Evolutionary conservation across 768 basidiomycete genomes (phyloP), one percentile per base, ranked within the genome.

Genomic region (Fibroporia radiculosa): DNA sequence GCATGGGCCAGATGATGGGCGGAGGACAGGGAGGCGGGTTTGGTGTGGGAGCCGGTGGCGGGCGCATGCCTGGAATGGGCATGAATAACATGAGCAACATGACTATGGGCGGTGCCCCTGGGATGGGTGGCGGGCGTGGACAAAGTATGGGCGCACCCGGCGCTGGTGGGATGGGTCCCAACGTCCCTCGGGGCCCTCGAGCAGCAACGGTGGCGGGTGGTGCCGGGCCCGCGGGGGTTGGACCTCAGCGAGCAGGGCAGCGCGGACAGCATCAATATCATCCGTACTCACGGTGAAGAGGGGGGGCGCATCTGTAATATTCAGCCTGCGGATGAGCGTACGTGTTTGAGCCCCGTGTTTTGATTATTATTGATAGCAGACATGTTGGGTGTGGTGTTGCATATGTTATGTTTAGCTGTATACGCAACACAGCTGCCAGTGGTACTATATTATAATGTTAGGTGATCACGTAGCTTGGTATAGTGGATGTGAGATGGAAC

Each of bases 181-280:
- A 48, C 1, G 48, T 51, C 37, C 54, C 58, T 36, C 59, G 59
- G 40, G 54, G 59, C 20, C 83, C 84, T 3, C 69, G 82, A 16
- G 82, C 80, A 2, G 82, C 82, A 39, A 65, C 77, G 58, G 81
- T 75, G 42, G 80, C 69, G 4, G 69, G 71, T n/a, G 64, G 66
- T 12, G 71, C 73, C 76, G 74, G 71, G 5, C 57, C 61, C n/a
- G 51, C 74, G 2, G 74, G 78, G 40, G 80, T 82, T 42, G 86
- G 86, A 0, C 86, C 85, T 3, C 84, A 86, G 62, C 72, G 87
- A 44, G 74, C 77, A 10, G 72, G 66, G 1, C 80, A 82, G 55
- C 67, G 86, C 27, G 85, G 88, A 26, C 81, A 84, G 56, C 85
- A 89, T 63, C 77, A 79, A 51, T 91, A 84, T 65, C 88, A 90